Evolutionary conservation across 768 basidiomycete species (phyloP), one percentile per base, ranked within the genome.

Genomic region (Lyophyllum shimeji): DNA sequence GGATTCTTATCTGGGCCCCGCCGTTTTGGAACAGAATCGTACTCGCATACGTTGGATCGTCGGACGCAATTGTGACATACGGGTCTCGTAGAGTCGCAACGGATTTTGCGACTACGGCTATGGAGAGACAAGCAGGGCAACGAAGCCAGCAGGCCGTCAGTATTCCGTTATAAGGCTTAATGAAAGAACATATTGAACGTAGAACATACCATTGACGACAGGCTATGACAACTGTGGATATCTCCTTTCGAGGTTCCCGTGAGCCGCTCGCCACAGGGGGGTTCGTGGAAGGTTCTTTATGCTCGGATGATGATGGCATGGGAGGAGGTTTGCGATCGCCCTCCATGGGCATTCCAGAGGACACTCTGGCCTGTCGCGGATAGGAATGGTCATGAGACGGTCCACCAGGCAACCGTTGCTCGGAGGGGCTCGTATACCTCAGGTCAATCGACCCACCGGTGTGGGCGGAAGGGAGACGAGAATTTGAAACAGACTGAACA

Each of bases 1-100:
- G 90, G 90, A 65, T 83, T 83, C 74, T 90, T 92, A 80, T 93
- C 90, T 59, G 90, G 90, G 2, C 91, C 91, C 58, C 90, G 81
- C 58, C 91, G 85, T 72, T 89, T 90, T 63, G 90, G 90, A 53
- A 81, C 86, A 25, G 82, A 75, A 67, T 93, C 90, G 71, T 92
- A 93, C 72, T 86, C 80, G 71, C 90, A 93, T 52, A 79, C 78
- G 70, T 90, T 89, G 62, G 82, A 82, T 65, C 90, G 79, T 67
- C 89, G 85, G 71, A 81, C 77, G 71, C 90, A 92, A 73, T 93
- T 93, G 76, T 86, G 82, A 76, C 90, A 93, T 53, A 80, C 77
- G 60, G 90, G 90, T 67, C 90, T 79, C 31, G 84, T 87, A 55
- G 90, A 92, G 70, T 92, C 90, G 76, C 90, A 93, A 57, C 87